Evolutionary conservation across 2,329 filamentous ascomycete genomes (phyloP).

Genomic region (Trichoderma polysporum): DNA sequence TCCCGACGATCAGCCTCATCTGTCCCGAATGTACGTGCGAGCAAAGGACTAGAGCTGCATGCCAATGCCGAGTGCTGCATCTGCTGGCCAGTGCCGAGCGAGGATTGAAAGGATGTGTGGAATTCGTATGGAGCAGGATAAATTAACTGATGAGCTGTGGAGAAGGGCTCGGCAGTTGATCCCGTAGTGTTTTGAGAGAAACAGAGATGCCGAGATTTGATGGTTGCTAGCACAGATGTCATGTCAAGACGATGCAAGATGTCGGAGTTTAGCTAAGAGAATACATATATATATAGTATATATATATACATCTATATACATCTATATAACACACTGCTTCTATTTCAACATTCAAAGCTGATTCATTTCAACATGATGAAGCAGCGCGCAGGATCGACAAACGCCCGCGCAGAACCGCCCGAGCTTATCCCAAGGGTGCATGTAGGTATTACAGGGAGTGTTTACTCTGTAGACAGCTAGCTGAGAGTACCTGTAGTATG

Average conservation of each 20-base stretch:
- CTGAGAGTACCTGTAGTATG: not conserved
- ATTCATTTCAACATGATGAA: too few relatives aligned
- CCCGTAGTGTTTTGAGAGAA: not conserved
- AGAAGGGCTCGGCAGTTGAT: not conserved
- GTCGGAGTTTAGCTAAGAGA: not conserved
- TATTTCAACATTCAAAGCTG: too few relatives aligned
- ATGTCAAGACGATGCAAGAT: too few relatives aligned
- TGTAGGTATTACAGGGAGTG: too few relatives aligned
- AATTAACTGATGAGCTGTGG: not conserved
- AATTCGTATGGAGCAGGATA: not conserved
- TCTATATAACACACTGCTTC: too few relatives aligned
- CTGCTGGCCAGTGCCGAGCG: not conserved
- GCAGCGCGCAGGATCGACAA: too few relatives aligned
- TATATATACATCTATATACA: too few relatives aligned
- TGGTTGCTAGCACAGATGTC: not conserved
- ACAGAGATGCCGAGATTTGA: not conserved
- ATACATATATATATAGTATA: too few relatives aligned
- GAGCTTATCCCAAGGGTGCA: too few relatives aligned
- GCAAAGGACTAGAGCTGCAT: not conserved
- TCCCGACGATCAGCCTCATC: not conserved
- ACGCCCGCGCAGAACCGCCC: too few relatives aligned
- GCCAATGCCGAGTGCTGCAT: not conserved
- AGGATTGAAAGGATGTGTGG: not conserved
- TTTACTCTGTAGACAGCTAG: too few relatives aligned
- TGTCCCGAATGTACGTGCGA: not conserved